These are phyloP conservation scores for Scutellaria minor DNA, from an alignment of 257 asterid genomes.

Conservation along the genomic window DNA sequence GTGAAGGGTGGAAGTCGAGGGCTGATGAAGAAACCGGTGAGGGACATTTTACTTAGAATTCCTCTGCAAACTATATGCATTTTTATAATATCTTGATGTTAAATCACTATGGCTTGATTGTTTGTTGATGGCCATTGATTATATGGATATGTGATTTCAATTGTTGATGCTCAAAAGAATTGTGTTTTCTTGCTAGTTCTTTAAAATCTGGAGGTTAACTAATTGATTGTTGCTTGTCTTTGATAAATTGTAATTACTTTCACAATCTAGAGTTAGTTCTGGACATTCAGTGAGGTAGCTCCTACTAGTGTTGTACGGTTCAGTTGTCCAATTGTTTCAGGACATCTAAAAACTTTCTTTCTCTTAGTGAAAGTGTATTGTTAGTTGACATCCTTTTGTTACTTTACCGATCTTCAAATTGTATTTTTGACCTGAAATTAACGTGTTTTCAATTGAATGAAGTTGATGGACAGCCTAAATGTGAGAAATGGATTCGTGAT, in stretches of 20 bases:
- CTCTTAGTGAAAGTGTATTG: slow-evolving; percentile 16
- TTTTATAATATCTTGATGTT: slow-evolving; percentile 24
- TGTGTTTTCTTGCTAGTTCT: neutral
- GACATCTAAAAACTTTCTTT: neutral
- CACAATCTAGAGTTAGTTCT: slow-evolving; percentile 5
- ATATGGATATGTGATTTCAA: slow-evolving; percentile 9
- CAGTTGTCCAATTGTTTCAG: slow-evolving; percentile 15
- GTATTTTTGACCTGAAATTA: slow-evolving; percentile 26
- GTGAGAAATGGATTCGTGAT: slow-evolving; percentile 96
- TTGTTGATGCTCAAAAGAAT: slow-evolving; percentile 10
- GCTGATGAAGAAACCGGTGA: slow-evolving; percentile 88
- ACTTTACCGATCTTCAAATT: neutral
- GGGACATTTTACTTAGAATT: slow-evolving; percentile 30
- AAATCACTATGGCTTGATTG: slow-evolving; percentile 14
- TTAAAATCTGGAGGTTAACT: slow-evolving; percentile 15
- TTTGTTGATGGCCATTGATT: slow-evolving; percentile 31
- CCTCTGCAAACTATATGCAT: slow-evolving; percentile 11
- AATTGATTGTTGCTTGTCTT: neutral
- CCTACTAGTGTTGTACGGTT: neutral
- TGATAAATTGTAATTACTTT: slow-evolving; percentile 15
- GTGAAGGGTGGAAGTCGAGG: slow-evolving; percentile 86
- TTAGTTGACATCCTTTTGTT: slow-evolving; percentile 18
- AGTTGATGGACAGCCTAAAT: slow-evolving; percentile 94
- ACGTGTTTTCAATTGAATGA: slow-evolving; percentile 38
- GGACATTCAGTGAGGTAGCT: slow-evolving; percentile 14